Base-by-base conservation (phyloP, 306 rosid genomes). In the Acmispon strigosus region DNA sequence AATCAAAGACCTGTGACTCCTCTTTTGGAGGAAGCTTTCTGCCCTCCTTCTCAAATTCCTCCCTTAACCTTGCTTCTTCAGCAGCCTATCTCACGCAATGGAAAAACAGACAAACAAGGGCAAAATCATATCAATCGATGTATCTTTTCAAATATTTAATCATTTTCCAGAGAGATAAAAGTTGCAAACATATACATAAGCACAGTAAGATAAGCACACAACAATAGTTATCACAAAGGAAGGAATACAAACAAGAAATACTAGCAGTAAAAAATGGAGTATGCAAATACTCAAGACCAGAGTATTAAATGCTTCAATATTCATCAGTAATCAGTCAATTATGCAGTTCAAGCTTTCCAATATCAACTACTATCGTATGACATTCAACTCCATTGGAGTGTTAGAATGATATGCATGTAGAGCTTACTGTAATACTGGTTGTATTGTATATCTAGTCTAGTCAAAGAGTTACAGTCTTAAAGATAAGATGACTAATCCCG, bases 41-140 rank as follows among this genome's bases (percentile, higher is more conserved):
- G 15, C 99, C 99, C 90, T 91, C 97, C 66, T 48, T 84, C 86
- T 91, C 99, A 67, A 95, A 95, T 76, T 95, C 99, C 76, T 87
- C 86, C 70, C 99, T 84, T 12, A 95, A 76, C 74, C 89, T 86
- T 74, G 84, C 84, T 82, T 95, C 99, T 85, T 95, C 99, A 68
- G 89, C 79, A 45, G 92, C 96, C 99, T 95, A 72, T 41, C 37
- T 32, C 76, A 48, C 41, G 52, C 62, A 82, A 54, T 42, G 69
- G 51, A 77, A 51, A 69, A 16, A 6, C 36, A 51, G 11, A 18
- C 10, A 68, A 29, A 19, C 47, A 54, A 29, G 16, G 6, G 42
- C 1, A 66, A 37, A 37, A 65, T 34, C 80, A 57, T 12, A 73
- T 48, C 16, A 51, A 27, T 32, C 4, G 24, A 18, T 32, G 37